Evolutionary conservation across 2,329 filamentous ascomycete species (phyloP).

Genomic region (Hypoxylon sp.): DNA sequence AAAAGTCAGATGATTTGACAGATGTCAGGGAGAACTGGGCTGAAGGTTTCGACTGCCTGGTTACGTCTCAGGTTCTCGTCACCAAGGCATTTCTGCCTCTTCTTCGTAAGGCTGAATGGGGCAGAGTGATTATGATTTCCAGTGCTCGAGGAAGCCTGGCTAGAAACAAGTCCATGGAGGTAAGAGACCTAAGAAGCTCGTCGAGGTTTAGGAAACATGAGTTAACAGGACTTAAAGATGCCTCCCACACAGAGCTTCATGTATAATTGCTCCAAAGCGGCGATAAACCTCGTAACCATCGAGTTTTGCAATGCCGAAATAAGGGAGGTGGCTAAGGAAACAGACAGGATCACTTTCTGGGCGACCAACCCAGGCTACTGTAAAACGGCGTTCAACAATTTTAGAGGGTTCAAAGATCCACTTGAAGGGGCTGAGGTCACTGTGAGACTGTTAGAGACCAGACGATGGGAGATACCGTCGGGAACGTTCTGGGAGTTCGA

Average conservation of each 20-base stretch:
- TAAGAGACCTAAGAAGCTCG: neutral
- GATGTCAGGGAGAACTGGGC: conserved; percentile 29
- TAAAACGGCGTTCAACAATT: conserved; percentile 37
- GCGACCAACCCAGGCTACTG: conserved; percentile 28
- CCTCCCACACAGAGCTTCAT: conserved; percentile 30
- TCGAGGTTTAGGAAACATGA: neutral
- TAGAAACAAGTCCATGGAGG: conserved; percentile 25
- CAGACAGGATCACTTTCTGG: conserved; percentile 34
- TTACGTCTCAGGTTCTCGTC: conserved; percentile 34
- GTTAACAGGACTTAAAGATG: conserved; percentile 20
- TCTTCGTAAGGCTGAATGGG: conserved; percentile 33
- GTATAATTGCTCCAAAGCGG: conserved; percentile 31
- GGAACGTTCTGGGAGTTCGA: conserved; percentile 42
- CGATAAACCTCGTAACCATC: conserved; percentile 33
- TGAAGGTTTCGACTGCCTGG: conserved; percentile 26
- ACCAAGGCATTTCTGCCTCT: conserved; percentile 29
- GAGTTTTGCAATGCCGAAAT: conserved; percentile 33
- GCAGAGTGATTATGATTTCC: conserved; percentile 29
- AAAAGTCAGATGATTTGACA: conserved; percentile 29
- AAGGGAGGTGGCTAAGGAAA: conserved; percentile 24
- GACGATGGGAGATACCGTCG: conserved; percentile 32
- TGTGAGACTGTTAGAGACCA: conserved; percentile 36
- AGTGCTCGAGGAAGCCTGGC: conserved; percentile 17
- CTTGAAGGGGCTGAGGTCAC: conserved; percentile 36
- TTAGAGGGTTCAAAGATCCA: conserved; percentile 34